A percentile compares a stretch with the other conserved stretches of the same genome.
phyloP scores from a whole-genome alignment of 176 grass and related monocot species.

The Microstegium vimineum region DNA sequence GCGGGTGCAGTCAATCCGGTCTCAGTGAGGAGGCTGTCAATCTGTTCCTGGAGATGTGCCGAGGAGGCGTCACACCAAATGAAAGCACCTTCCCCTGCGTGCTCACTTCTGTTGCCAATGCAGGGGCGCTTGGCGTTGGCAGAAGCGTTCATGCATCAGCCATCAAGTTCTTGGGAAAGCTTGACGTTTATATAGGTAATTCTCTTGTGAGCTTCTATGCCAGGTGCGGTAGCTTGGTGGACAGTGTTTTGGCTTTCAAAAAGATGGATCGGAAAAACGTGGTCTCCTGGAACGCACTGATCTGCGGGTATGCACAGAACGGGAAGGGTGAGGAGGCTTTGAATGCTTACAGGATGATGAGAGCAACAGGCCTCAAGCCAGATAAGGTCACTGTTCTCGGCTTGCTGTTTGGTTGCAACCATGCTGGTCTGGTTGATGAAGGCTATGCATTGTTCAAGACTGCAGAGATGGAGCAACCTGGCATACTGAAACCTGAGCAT shows the following conservation, averaged over 20 bases:
- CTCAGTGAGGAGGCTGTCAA: conserved; percentile 54
- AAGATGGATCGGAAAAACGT: conserved; percentile 45
- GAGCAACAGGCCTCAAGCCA: conserved; percentile 38
- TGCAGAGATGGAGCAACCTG: conserved; percentile 46
- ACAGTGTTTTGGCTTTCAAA: conserved; percentile 61
- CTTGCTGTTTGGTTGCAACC: conserved; percentile 75
- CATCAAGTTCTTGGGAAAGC: conserved; percentile 60
- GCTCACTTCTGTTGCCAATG: conserved; percentile 57
- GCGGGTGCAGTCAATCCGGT: conserved; percentile 65
- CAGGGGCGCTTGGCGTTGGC: conserved; percentile 55
- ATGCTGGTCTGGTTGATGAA: conserved; percentile 68
- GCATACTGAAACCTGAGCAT: conserved; percentile 56
- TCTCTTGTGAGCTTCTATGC: conserved; percentile 82
- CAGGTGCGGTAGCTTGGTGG: conserved; percentile 68
- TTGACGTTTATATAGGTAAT: conserved; percentile 57
- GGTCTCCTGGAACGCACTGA: conserved; percentile 74
- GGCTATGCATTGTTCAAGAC: conserved; percentile 52
- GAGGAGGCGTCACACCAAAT: conserved; percentile 50
- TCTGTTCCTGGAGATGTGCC: conserved; percentile 64
- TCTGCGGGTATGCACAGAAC: conserved; percentile 67
- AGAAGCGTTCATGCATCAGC: conserved; percentile 77
- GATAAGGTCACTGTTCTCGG: conserved; percentile 56
- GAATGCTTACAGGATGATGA: conserved; percentile 59
- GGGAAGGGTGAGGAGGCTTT: conserved; percentile 62
- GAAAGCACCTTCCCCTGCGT: conserved; percentile 60